Evolutionary conservation across 1,139 yeast genomes (phyloP), one percentile per base, ranked within the genome.

Genomic region (Candida glucosophila): DNA sequence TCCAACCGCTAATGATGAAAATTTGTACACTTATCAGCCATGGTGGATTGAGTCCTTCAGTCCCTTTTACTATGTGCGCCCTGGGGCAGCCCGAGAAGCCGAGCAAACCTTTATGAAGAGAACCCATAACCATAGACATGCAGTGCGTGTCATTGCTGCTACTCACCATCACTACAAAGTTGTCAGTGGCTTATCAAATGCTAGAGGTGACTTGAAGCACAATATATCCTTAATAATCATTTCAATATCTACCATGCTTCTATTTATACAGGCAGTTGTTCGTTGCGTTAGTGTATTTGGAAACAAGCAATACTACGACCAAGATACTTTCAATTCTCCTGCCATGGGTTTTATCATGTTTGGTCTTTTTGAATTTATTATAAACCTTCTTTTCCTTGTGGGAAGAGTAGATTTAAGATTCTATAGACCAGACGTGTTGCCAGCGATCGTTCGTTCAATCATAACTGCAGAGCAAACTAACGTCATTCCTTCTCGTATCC

Each of bases 1-100:
- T 24, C 66, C 68, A 18, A 55, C 65, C 26, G 36, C 43, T 27
- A 60, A 60, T 37, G 68, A 61, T 44, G 66, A 59, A 35, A 52
- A 49, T 29, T 49, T 58, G 31, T 59, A 58, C 41, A 59, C 67
- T 8, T 61, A 58, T 36, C 68, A 62, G 35, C 67, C 68, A 16
- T 61, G 68, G 68, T 62, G 68, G 68, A 52, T 62, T 33, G 66
- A 60, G 38, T 51, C 59, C 11, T 62, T 62, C 39, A 40, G 49
- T 20, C 62, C 67, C 9, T 52, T 57, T 24, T 61, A 62, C 37
- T 62, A 57, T 40, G 67, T 60, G 14, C 43, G 48, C 35, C 49
- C 49, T 22, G 46, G 49, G 25, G 68, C 67, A 5, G 58, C 61
- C 4, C 47, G 48, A 33, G 49, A 53, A 19, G 67, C 67, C 3